These are phyloP conservation scores for Extremus antarcticus DNA, from an alignment of 495 filamentous ascomycete species.

Conservation along the genomic window DNA sequence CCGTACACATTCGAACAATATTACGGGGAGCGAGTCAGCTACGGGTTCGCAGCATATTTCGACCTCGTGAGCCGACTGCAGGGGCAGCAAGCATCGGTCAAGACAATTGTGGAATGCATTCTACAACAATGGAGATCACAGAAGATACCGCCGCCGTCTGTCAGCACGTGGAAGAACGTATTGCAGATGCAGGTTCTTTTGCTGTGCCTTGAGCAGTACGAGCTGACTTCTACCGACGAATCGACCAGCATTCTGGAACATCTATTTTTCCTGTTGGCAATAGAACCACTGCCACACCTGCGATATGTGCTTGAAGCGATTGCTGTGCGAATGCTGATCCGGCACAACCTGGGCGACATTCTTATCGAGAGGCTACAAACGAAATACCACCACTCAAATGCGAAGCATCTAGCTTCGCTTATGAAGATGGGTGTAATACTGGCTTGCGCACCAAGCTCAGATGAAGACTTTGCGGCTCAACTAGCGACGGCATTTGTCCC, in stretches of 20 bases:
- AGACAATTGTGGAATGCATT: constrained; percentile 26
- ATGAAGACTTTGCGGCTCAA: constrained; percentile 22
- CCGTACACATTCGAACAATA: constrained; percentile 29
- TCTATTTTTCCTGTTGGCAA: constrained; percentile 25
- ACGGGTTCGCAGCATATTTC: constrained; percentile 34
- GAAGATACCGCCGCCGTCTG: constrained; percentile 28
- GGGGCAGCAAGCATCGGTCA: constrained; percentile 14
- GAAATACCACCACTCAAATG: constrained; percentile 28
- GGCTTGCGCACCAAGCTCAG: constrained; percentile 22
- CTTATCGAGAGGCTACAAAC: constrained; percentile 12
- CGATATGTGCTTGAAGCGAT: constrained; percentile 40
- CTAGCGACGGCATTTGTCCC: constrained; percentile 26
- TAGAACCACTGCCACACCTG: constrained; percentile 36
- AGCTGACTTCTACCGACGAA: constrained; percentile 2
- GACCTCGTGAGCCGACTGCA: constrained; percentile 34
- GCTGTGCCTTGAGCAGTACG: constrained; percentile 24
- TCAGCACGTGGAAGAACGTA: constrained; percentile 36
- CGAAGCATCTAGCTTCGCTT: constrained; percentile 32
- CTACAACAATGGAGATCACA: constrained; percentile 33
- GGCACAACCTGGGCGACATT: constrained; percentile 18
- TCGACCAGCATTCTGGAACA: constrained; percentile 18
- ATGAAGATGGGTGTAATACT: constrained; percentile 34
- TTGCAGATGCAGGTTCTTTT: constrained; percentile 37
- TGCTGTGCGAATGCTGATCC: constrained; percentile 27
- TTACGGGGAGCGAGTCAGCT: constrained; percentile 30